Conservation (phyloP, 192 early-diverging fungal species). For the Phlyctochytrium planicorne region DNA sequence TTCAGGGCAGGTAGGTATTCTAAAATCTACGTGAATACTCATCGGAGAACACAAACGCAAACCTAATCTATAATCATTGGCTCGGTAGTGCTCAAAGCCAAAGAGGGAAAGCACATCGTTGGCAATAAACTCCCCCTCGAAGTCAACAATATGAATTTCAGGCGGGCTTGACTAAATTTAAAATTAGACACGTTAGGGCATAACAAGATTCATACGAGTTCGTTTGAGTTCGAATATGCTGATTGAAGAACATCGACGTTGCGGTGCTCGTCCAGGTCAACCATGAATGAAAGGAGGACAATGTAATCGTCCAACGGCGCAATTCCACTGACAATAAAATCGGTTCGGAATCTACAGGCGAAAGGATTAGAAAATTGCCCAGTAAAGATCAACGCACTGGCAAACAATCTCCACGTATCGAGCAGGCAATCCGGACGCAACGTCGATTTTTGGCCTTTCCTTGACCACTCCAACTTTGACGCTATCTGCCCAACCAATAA, state of each 20-base stretch:
- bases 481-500: slow-evolving; percentile 94
- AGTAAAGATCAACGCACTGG: slow-evolving; percentile 41
- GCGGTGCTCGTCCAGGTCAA: slow-evolving; percentile 52
- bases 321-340: slow-evolving; percentile 83
- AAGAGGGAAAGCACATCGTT: slow-evolving; percentile 85
- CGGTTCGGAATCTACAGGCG: slow-evolving; percentile 66
- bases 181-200: too few relatives aligned
- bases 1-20: slow-evolving; percentile 23
- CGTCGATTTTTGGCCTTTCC: slow-evolving; percentile 46
- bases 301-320: slow-evolving; percentile 74
- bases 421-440: slow-evolving; percentile 46
- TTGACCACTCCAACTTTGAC: slow-evolving; percentile 83
- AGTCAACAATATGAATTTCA: slow-evolving; percentile 86
- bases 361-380: slow-evolving; percentile 2
- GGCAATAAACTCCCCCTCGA: slow-evolving; percentile 78
- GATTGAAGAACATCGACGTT: slow-evolving; percentile 51
- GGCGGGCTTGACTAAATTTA: slow-evolving; percentile 61
- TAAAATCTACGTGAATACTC: neutral
- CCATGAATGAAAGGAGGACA: slow-evolving; percentile 68
- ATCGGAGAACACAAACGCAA: neutral
- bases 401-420: slow-evolving; percentile 60
- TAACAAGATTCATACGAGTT: neutral
- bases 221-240: neutral
- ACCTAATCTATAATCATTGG: slow-evolving; percentile 92
- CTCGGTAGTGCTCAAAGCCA: slow-evolving; percentile 83